Evolutionary conservation across 2,329 filamentous ascomycete genomes (phyloP).

Genomic region (Aspergillus fischeri): DNA sequence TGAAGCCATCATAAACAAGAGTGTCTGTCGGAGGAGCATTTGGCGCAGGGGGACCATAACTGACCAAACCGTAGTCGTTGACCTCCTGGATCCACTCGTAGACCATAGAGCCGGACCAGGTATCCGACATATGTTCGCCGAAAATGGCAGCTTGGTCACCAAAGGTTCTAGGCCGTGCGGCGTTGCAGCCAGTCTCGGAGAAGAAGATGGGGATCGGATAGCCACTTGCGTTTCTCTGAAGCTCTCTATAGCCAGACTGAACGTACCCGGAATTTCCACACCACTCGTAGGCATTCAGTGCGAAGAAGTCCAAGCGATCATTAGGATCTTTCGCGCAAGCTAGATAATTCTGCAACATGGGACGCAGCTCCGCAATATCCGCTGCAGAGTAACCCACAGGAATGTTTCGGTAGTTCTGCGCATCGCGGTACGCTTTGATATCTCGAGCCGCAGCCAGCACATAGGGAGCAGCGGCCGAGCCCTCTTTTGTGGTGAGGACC

Average conservation of each 20-base stretch:
- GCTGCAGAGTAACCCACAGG: slow-evolving; percentile 85
- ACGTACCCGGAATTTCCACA: slow-evolving; percentile 57
- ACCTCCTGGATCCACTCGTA: slow-evolving; percentile 88
- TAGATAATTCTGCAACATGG: slow-evolving; percentile 68
- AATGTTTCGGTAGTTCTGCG: slow-evolving; percentile 72
- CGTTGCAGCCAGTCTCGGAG: slow-evolving; percentile 82
- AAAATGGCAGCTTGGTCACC: slow-evolving; percentile 73
- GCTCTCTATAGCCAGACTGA: slow-evolving; percentile 64
- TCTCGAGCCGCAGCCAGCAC: slow-evolving; percentile 78
- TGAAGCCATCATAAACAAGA: slow-evolving; percentile 61
- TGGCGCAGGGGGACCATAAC: slow-evolving; percentile 62
- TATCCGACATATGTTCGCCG: slow-evolving; percentile 64
- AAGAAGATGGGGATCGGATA: slow-evolving; percentile 87
- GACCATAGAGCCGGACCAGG: slow-evolving; percentile 72
- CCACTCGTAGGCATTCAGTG: slow-evolving; percentile 82
- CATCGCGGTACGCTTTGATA: slow-evolving; percentile 74
- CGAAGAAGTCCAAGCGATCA: slow-evolving; percentile 77
- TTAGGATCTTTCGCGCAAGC: slow-evolving; percentile 66
- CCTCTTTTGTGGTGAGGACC: slow-evolving; percentile 54
- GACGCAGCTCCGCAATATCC: slow-evolving; percentile 68
- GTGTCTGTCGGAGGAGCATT: slow-evolving; percentile 53
- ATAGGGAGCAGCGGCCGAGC: slow-evolving; percentile 68
- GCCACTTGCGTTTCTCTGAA: slow-evolving; percentile 62
- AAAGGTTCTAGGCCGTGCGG: slow-evolving; percentile 40
- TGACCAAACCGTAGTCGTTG: slow-evolving; percentile 78